Conservation (phyloP, 1,139 yeast species). For the Arxiozyma slooffiae region DNA sequence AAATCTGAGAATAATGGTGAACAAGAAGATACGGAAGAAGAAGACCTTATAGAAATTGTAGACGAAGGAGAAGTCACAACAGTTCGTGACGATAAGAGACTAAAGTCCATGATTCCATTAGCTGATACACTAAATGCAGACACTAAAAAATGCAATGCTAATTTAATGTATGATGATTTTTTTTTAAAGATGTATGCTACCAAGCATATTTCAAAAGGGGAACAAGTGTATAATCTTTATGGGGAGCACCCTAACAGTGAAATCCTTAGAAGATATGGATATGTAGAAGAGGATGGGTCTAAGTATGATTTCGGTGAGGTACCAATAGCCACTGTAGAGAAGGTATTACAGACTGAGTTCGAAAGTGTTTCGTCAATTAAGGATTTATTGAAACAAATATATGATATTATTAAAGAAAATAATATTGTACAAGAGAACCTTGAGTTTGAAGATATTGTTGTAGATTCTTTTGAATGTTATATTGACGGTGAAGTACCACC, state of each 20-base stretch:
- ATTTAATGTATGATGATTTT: conserved; percentile 42
- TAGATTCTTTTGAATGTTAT: conserved; percentile 57
- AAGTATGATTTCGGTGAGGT: conserved; percentile 76
- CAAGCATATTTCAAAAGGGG: conserved; percentile 50
- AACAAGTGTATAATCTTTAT: conserved; percentile 78
- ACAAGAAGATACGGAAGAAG: conserved; percentile 30
- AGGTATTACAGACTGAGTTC: conserved; percentile 15
- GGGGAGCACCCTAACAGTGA: conserved; percentile 89
- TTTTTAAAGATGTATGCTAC: conserved; percentile 60
- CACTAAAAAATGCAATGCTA: conserved; percentile 69
- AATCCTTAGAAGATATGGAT: conserved; percentile 80
- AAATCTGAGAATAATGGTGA: conserved; percentile 30
- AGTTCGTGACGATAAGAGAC: conserved; percentile 38
- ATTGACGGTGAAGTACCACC: conserved; percentile 46
- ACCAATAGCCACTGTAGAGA: conserved; percentile 36
- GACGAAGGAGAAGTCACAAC: conserved; percentile 32
- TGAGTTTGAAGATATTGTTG: conserved; percentile 42
- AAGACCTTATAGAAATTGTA: conserved; percentile 5
- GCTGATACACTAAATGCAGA: conserved; percentile 90
- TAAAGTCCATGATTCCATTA: conserved; percentile 84
- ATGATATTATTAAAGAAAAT: conserved; percentile 25
- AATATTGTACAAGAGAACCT: conserved; percentile 33
- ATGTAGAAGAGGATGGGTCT: conserved; percentile 70
- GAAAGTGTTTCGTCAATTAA: conserved; percentile 6
- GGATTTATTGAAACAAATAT: conserved; percentile 16